A percentile compares a stretch with the other conserved stretches of the same genome.
Evolutionary conservation across 306 rosid species (phyloP).

Genomic region (Albizia julibrissin): DNA sequence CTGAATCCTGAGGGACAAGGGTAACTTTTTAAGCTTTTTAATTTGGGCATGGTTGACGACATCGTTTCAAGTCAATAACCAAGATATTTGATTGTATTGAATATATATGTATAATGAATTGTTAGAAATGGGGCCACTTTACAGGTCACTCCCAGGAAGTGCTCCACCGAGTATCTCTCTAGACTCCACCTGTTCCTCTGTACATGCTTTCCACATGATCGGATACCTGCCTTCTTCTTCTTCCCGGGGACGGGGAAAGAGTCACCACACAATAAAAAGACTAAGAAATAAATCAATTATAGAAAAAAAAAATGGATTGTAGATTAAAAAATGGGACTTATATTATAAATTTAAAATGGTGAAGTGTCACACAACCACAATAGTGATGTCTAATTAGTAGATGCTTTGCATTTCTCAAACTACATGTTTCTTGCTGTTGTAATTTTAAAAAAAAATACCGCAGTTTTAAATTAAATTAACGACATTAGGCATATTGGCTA

Average conservation of each 20-base stretch:
- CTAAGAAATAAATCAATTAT: background rate
- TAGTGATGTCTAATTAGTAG: too few species aligned
- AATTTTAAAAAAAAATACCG: too few species aligned
- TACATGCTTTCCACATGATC: conserved; percentile 43
- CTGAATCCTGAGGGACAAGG: background rate
- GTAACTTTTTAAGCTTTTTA: background rate
- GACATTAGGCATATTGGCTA: background rate
- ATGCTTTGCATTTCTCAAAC: too few species aligned
- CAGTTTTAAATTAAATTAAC: background rate
- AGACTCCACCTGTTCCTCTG: background rate
- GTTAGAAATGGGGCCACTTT: background rate
- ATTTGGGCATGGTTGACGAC: background rate
- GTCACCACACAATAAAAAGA: background rate
- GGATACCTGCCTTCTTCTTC: conserved; percentile 28
- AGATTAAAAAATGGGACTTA: background rate
- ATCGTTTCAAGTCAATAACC: background rate
- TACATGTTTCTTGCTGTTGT: too few species aligned
- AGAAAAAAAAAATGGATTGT: background rate
- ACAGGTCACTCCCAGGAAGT: background rate
- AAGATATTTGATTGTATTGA: background rate
- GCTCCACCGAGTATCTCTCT: conserved; percentile 16
- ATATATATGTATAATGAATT: background rate
- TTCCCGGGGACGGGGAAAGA: background rate
- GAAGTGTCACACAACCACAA: too few species aligned
- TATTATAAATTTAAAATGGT: background rate